Base-by-base conservation (phyloP, 1,284 basidiomycete species). In the Rhodotorula glutinis region DNA sequence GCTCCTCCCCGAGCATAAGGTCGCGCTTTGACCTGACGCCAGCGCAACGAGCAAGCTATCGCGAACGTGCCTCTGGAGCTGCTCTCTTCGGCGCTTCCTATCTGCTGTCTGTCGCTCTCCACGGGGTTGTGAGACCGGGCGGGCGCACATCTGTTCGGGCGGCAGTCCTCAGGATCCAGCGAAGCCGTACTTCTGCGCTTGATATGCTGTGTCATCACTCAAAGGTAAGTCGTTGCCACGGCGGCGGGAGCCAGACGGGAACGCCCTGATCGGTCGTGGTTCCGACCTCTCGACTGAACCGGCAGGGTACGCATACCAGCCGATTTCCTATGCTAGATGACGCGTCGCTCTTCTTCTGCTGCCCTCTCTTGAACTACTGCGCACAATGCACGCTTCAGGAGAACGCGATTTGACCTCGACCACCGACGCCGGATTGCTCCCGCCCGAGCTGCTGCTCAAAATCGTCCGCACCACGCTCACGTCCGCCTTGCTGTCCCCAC, bases 371-470 rank as follows among this genome's bases (percentile, higher is more conserved):
- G 7, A 25, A 51, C 27, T 25, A 27, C 1, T 1, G 13, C 7
- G 9, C 52, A 53, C 25, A 10, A 23, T 41, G 7, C 23, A 2
- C 17, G 4, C 33, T 21, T 10, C 1, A 2, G 7, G 19, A 2
- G 2, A 10, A 10, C 23, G 33, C 9, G 8, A 52, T 52, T 9
- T 23, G 29, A 25, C 38, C n/a, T 21, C 46, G 29, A 23, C 3
- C 29, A 43, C 11, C 44, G 3, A 29, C 30, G 4, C 40, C 53
- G 30, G 29, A 0, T 19, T 47, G 3, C 43, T 69, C 10, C 68
- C 68, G 23, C 62, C 60, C 7, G 69, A 70, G 33, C 54, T 70
- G 4, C 30, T 63, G 21, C 57, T 62, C 29, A 57, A 70, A 40
- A 65, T 70, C 51, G 49, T 70, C 55, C 17, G n/a, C 14, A 41